Evolutionary conservation across 192 early-diverging fungal genomes (phyloP), one percentile per base, ranked within the genome.

Genomic region (Mortierella alpina): DNA sequence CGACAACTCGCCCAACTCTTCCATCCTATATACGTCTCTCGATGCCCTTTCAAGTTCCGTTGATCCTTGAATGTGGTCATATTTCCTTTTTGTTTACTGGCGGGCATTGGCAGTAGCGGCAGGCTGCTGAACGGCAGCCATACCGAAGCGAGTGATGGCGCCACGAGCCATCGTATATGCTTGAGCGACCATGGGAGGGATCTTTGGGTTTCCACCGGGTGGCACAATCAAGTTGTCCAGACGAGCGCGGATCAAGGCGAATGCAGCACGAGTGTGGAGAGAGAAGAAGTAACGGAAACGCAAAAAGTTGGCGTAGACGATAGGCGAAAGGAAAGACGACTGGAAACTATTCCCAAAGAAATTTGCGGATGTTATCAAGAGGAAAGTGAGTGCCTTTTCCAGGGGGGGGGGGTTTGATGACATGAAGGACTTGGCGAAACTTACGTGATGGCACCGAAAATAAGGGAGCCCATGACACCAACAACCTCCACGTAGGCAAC

Each of bases 221-320:
- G 86, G 84, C 17, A 87, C 42, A 40, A 85, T 54, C 31, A 76
- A 31, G 41, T 65, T 74, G 63, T 90, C 88, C 15, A 87, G 59
- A 20, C 82, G 68, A 20, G 66, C 65, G 20, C 68, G 69, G 39
- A 85, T 74, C 54, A 85, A 60, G 20, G 68, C 41, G 58, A 90
- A 88, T 0, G 85, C 83, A 53, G 72, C 63, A 40, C 83, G 80
- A 17, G 87, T 88, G 59, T 87, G 86, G 18, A 86, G 80, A 31
- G 87, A 90, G 68, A 93, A 86, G 77, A 90, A 84, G 73, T 88
- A 92, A 45, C 94, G 82, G 85, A 94, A 92, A 45, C 88, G 85
- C 70, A 95, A 81, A 83, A 94, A 94, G 74, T 92, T 88, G 54
- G 80, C 83, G 74, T 89, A 94, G 22, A 94, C 56, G 20, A 95